These are phyloP conservation scores for Rhynchosporium agropyri DNA, from an alignment of 2,329 filamentous ascomycete genomes.

Conservation along the genomic window DNA sequence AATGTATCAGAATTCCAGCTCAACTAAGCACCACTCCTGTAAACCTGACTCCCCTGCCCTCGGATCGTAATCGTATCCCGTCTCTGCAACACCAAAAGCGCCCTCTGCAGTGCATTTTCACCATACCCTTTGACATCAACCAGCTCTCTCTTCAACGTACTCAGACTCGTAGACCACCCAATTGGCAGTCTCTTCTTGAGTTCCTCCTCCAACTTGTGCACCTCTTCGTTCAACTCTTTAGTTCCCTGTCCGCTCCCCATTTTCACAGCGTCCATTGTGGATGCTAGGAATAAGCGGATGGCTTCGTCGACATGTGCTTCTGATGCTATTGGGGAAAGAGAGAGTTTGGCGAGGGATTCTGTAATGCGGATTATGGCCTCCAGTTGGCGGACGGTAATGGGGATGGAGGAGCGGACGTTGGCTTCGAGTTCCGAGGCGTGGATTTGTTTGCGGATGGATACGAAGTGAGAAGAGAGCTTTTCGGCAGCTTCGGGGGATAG, in stretches of 20 bases:
- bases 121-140: slow-evolving; percentile 89
- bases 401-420: slow-evolving; percentile 88
- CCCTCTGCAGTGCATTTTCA: slow-evolving; percentile 82
- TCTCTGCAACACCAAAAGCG: slow-evolving; percentile 82
- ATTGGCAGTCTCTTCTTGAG: slow-evolving; percentile 85
- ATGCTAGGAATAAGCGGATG: slow-evolving; percentile 92
- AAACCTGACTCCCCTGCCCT: slow-evolving; percentile 74
- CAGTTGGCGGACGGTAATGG: slow-evolving; percentile 95
- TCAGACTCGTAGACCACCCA: slow-evolving; percentile 91
- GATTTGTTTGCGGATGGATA: slow-evolving; percentile 92
- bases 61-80: slow-evolving; percentile 84
- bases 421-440: slow-evolving; percentile 88
- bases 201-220: slow-evolving; percentile 83
- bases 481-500: slow-evolving; percentile 89
- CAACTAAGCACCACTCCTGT: slow-evolving; percentile 66
- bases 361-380: slow-evolving; percentile 98
- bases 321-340: slow-evolving; percentile 81
- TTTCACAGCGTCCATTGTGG: slow-evolving; percentile 96
- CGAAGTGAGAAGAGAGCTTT: slow-evolving; percentile 95
- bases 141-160: slow-evolving; percentile 85
- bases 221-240: slow-evolving; percentile 89
- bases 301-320: slow-evolving; percentile 96
- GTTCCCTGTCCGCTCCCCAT: slow-evolving; percentile 83
- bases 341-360: slow-evolving; percentile 90
- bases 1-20: too few species aligned